phyloP scores from a whole-genome alignment of 2,329 filamentous ascomycete genomes.

The Colletotrichum musae region DNA sequence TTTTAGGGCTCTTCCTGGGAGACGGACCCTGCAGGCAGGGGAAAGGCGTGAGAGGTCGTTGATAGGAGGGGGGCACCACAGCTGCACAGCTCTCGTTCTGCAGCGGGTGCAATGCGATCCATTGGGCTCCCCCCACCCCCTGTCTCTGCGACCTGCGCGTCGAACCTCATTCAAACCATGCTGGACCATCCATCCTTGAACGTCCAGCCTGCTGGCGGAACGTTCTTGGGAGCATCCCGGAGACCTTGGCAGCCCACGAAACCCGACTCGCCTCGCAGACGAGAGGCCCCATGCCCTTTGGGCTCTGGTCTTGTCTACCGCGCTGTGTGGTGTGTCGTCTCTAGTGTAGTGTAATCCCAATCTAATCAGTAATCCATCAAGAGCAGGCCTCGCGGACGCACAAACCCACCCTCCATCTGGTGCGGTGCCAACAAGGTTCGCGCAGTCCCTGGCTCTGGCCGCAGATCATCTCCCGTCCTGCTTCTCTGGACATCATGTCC shows the following conservation, averaged over 20 bases:
- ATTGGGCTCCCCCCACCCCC: not conserved
- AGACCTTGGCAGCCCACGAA: slow-evolving; percentile 9
- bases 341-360: not conserved
- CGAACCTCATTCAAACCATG: slow-evolving; percentile 2
- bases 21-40: not conserved
- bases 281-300: not conserved
- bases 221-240: slow-evolving; percentile 21
- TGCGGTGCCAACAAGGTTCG: slow-evolving; percentile 16
- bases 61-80: not conserved
- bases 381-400: not conserved
- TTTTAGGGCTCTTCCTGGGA: slow-evolving; percentile 21
- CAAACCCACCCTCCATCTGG: not conserved
- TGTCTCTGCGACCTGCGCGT: not conserved
- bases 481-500: slow-evolving; percentile 10
- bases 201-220: not conserved
- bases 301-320: not conserved
- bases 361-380: not conserved
- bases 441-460: slow-evolving; percentile 12
- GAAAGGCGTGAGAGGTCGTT: not conserved
- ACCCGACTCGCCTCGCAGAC: slow-evolving; percentile 16
- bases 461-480: slow-evolving; percentile 22
- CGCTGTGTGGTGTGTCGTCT: no score
- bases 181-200: not conserved
- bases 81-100: not conserved
- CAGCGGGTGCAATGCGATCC: not conserved